These are phyloP conservation scores for Bertia moriformis DNA, from an alignment of 2,329 filamentous ascomycete genomes.

Conservation along the genomic window DNA sequence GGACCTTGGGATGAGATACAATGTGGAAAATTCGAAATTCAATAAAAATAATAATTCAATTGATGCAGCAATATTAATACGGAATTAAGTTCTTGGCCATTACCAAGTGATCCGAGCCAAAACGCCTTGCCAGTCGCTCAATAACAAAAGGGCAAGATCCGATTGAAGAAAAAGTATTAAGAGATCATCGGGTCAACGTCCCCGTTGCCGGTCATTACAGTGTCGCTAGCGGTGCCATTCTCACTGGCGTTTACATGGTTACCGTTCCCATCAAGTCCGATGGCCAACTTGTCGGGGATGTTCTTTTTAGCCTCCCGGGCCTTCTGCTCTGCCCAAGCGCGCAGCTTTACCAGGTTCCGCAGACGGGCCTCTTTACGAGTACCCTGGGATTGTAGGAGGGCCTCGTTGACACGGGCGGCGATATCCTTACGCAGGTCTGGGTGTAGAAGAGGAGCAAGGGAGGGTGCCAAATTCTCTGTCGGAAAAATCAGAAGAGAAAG, in stretches of 20 bases:
- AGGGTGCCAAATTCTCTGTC: conserved; percentile 39
- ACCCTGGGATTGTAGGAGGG: conserved; percentile 45
- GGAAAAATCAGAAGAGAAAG: conserved; percentile 55
- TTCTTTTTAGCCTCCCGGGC: conserved; percentile 9
- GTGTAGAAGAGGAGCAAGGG: conserved; percentile 43
- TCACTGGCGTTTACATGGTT: neutral
- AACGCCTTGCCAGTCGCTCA: too few species aligned
- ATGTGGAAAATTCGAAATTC: too few species aligned
- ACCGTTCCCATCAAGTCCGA: neutral
- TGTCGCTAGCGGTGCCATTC: neutral
- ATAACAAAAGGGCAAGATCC: too few species aligned
- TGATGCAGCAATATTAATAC: too few species aligned
- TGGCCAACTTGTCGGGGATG: neutral
- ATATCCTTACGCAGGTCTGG: conserved; percentile 45
- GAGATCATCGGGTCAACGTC: conserved; percentile 1
- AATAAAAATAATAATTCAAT: too few species aligned
- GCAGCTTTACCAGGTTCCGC: conserved; percentile 40
- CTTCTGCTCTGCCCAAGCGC: conserved; percentile 43
- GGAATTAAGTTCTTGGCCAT: too few species aligned
- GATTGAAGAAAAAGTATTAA: too few species aligned
- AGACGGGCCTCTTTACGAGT: conserved; percentile 44
- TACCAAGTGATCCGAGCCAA: too few species aligned
- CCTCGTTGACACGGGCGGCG: conserved; percentile 48
- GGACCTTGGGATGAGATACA: too few species aligned
- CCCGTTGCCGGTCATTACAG: neutral